Evolutionary conservation across 108 stramenopile genomes (phyloP).

Genomic region (Cylindrotheca fusiformis): DNA sequence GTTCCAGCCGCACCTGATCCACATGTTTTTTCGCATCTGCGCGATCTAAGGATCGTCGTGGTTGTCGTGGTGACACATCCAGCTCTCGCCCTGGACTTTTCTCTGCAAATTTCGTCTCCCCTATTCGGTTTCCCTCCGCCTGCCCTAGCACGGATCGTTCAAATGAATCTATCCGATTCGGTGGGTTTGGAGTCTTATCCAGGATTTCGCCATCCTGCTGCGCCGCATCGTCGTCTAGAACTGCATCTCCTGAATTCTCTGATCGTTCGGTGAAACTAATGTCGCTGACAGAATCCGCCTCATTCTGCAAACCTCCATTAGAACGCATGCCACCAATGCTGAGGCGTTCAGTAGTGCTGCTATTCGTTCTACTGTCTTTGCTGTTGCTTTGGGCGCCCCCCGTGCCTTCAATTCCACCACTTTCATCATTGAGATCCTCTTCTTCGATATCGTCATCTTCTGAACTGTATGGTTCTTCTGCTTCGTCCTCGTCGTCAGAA

Average conservation of each 20-base stretch:
- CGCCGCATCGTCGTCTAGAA: not conserved
- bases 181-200: not conserved
- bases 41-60: constrained; percentile 10
- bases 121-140: not conserved
- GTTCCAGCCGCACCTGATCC: not conserved
- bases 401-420: not conserved
- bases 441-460: not conserved
- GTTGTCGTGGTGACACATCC: constrained; percentile 19
- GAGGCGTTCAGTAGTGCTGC: not conserved
- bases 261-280: constrained; percentile 11
- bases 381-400: too few species aligned
- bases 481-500: constrained; percentile 8
- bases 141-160: not conserved
- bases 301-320: too few species aligned
- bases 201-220: too few species aligned
- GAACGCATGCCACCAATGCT: not conserved
- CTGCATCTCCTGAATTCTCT: not conserved
- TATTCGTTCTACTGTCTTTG: not conserved
- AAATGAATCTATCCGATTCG: not conserved
- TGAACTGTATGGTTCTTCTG: not conserved
- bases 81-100: not conserved
- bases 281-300: constrained; percentile 18
- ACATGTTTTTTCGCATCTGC: not conserved
- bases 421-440: not conserved
- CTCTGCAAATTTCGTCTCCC: not conserved